Conservation (phyloP, 352 stramenopile species). For the Peronospora farinosa region DNA sequence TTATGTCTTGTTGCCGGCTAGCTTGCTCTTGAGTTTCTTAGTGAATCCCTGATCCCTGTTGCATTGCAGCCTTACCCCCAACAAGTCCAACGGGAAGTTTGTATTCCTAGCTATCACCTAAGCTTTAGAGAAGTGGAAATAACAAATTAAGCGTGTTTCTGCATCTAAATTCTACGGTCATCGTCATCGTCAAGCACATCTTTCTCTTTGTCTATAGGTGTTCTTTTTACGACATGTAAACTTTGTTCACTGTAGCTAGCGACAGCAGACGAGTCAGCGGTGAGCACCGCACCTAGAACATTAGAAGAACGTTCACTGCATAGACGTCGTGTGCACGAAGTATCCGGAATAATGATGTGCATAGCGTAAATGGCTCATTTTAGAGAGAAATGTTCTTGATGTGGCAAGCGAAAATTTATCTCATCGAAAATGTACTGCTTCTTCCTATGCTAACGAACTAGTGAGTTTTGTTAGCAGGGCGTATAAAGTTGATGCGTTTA, state of each 20-base stretch:
- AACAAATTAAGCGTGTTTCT: too few species aligned
- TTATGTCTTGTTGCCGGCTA: too few species aligned
- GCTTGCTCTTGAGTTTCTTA: too few species aligned
- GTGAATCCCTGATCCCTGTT: too few species aligned
- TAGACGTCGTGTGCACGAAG: slow-evolving; percentile 76
- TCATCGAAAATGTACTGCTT: slow-evolving; percentile 9
- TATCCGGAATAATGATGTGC: slow-evolving; percentile 71
- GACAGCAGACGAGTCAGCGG: slow-evolving; percentile 74
- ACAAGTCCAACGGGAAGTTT: too few species aligned
- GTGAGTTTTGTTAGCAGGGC: too few species aligned
- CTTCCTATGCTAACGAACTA: slow-evolving; percentile 42
- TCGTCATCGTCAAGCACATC: slow-evolving; percentile 75
- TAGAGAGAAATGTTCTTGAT: slow-evolving; percentile 76
- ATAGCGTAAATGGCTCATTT: slow-evolving; percentile 65
- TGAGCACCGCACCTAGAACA: slow-evolving; percentile 57
- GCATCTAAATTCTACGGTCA: too few species aligned
- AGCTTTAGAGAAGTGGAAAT: background rate
- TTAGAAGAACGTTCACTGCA: slow-evolving; percentile 67
- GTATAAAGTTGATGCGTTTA: too few species aligned
- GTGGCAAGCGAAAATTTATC: slow-evolving; percentile 67
- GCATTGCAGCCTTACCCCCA: too few species aligned
- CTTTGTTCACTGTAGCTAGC: too few species aligned
- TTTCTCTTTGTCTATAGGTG: slow-evolving; percentile 73
- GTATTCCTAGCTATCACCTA: too few species aligned
- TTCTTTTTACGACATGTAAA: too few species aligned